Percentiles rank a stretch among this genome's conserved stretches.
phyloP scores from a whole-genome alignment of 1,284 basidiomycete species.

The Irpex lacteus region DNA sequence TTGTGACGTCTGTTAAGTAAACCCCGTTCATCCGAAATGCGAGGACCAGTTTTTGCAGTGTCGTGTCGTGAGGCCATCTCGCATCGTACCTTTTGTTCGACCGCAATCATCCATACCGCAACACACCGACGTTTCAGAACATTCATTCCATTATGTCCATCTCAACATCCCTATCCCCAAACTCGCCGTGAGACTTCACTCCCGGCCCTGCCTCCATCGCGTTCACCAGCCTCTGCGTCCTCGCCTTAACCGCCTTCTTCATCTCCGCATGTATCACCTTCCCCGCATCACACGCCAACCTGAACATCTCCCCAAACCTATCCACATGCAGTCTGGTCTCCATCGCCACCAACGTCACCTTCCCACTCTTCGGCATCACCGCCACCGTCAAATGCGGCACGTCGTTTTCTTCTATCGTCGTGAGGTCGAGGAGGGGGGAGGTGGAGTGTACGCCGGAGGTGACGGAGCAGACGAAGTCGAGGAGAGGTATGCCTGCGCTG shows the following conservation, averaged over 20 bases:
- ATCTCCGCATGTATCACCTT: conserved; percentile 84
- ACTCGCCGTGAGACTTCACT: conserved; percentile 2
- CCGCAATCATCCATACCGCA: too few species aligned
- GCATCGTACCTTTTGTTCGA: too few species aligned
- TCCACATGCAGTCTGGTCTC: conserved; percentile 95
- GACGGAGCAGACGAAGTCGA: conserved; percentile 88
- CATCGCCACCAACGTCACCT: conserved; percentile 87
- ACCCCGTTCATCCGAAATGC: too few species aligned
- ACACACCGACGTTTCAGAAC: neutral
- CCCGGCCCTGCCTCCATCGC: conserved; percentile 37
- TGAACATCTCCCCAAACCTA: conserved; percentile 87
- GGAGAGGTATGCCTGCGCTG: conserved; percentile 86
- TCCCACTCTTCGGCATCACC: conserved; percentile 79
- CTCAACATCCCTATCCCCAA: conserved; percentile 12
- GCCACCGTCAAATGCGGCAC: conserved; percentile 88
- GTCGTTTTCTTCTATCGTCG: conserved; percentile 86
- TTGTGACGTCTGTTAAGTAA: too few species aligned
- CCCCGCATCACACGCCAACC: conserved; percentile 76
- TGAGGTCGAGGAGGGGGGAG: conserved; percentile 83
- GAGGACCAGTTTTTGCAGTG: too few species aligned
- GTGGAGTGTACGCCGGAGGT: conserved; percentile 79
- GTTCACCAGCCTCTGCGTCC: conserved; percentile 62
- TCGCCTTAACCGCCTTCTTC: conserved; percentile 66
- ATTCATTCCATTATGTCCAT: conserved; percentile 9
- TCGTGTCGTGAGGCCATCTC: too few species aligned